These are phyloP conservation scores for Lentinula guzmanii DNA, from an alignment of 768 basidiomycete genomes.

Conservation along the genomic window DNA sequence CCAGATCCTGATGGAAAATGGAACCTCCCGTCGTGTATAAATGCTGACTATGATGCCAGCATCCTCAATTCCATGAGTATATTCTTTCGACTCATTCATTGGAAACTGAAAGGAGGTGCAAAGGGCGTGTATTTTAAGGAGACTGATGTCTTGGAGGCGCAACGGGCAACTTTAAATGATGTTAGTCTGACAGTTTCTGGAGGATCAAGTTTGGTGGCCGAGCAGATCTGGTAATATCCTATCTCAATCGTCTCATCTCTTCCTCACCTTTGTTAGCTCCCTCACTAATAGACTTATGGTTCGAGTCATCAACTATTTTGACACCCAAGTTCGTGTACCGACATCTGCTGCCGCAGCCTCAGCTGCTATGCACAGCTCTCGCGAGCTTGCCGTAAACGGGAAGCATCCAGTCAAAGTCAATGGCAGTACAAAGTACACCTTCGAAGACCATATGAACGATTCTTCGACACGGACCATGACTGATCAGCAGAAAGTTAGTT, in stretches of 20 bases:
- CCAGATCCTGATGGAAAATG: constrained; percentile 86
- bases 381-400: constrained; percentile 13
- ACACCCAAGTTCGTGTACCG: constrained; percentile 84
- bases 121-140: constrained; percentile 96
- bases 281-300: constrained; percentile 91
- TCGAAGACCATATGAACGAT: constrained; percentile 27
- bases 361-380: constrained; percentile 25
- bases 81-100: constrained; percentile 92
- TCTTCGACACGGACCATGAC: constrained; percentile 55
- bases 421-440: constrained; percentile 19
- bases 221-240: constrained; percentile 79
- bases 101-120: constrained; percentile 90
- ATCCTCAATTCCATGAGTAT: constrained; percentile 81
- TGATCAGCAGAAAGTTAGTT: constrained; percentile 74
- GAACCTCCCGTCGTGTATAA: constrained; percentile 84
- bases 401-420: background rate
- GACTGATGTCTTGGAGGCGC: constrained; percentile 94
- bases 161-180: constrained; percentile 93
- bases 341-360: background rate
- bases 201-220: constrained; percentile 87
- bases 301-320: constrained; percentile 90
- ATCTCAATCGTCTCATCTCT: background rate
- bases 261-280: constrained; percentile 45
- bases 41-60: constrained; percentile 84
- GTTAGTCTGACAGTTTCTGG: constrained; percentile 84